Conservation (phyloP, 129 eudicot species). For the Tagetes patula region DNA sequence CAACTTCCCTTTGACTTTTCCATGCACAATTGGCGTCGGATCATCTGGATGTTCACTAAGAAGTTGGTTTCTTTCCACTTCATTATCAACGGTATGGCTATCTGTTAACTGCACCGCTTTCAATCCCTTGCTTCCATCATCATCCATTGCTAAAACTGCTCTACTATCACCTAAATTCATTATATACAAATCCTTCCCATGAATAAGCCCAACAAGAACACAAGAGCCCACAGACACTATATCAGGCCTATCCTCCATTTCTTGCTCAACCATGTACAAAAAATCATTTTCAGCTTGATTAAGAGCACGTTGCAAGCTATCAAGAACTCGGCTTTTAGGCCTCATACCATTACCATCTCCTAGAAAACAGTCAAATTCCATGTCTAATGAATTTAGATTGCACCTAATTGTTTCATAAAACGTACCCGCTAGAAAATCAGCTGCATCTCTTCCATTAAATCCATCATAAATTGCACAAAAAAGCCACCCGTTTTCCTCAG, state of each 20-base stretch:
- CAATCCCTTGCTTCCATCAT: conserved; percentile 35
- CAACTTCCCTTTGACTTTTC: conserved; percentile 90
- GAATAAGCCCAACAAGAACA: conserved; percentile 72
- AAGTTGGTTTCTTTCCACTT: conserved; percentile 61
- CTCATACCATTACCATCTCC: conserved; percentile 27
- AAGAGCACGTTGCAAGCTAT: conserved; percentile 76
- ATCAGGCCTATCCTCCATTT: conserved; percentile 98
- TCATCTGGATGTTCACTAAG: conserved; percentile 77
- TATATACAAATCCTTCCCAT: conserved; percentile 71
- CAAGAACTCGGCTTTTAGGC: conserved; percentile 61
- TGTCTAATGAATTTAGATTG: conserved; percentile 68
- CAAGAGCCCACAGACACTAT: conserved; percentile 94
- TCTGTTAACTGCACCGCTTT: conserved; percentile 75
- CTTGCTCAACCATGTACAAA: conserved; percentile 91
- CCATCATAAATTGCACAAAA: conserved; percentile 92
- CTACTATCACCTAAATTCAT: conserved; percentile 93
- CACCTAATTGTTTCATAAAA: conserved; percentile 71
- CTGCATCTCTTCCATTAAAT: conserved; percentile 94
- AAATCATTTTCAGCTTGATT: conserved; percentile 82
- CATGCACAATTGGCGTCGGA: conserved; percentile 58
- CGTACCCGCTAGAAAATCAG: conserved; percentile 93
- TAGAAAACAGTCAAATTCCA: conserved; percentile 43
- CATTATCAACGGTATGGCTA: conserved; percentile 83
- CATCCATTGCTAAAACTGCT: conserved; percentile 70
- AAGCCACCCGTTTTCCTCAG: conserved; percentile 92